Conservation (phyloP, 441 rosid species). For the Pelargonium australe region DNA sequence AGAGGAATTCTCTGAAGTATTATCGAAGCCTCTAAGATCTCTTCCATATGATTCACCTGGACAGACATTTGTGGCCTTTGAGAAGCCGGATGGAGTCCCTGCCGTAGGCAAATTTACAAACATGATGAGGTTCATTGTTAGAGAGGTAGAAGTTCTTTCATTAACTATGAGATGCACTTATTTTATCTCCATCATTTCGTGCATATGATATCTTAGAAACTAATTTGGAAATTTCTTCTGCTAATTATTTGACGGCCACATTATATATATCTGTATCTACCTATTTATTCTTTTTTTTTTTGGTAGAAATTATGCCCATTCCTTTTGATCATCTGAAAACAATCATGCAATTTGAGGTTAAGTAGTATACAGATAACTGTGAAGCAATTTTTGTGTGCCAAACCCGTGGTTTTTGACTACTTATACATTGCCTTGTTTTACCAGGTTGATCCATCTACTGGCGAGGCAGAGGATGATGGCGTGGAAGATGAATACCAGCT, state of each 20-base stretch:
- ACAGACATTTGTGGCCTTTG: slow-evolving; percentile 78
- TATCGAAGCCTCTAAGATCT: slow-evolving; percentile 60
- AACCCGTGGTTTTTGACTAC: not conserved
- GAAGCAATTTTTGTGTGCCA: no score
- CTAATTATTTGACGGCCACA: not conserved
- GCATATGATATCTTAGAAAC: not conserved
- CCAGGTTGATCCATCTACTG: slow-evolving; percentile 87
- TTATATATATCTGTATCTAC: no score
- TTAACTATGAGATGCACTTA: not conserved
- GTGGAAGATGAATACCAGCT: slow-evolving; percentile 97
- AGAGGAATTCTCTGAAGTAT: slow-evolving; percentile 61
- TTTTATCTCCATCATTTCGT: not conserved
- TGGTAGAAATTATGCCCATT: no score
- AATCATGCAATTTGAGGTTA: no score
- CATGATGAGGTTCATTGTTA: slow-evolving; percentile 73
- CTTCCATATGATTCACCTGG: slow-evolving; percentile 94
- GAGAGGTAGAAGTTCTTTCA: slow-evolving; percentile 48
- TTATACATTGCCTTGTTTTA: slow-evolving; percentile 8
- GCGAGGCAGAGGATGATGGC: slow-evolving; percentile 89
- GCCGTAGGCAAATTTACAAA: slow-evolving; percentile 87
- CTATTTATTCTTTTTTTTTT: no score
- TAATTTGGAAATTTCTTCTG: not conserved
- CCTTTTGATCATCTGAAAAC: no score
- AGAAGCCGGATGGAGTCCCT: slow-evolving; percentile 75
- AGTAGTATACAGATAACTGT: no score